Evolutionary conservation across 2,329 filamentous ascomycete species (phyloP).

Genomic region (Fusarium stilboides): DNA sequence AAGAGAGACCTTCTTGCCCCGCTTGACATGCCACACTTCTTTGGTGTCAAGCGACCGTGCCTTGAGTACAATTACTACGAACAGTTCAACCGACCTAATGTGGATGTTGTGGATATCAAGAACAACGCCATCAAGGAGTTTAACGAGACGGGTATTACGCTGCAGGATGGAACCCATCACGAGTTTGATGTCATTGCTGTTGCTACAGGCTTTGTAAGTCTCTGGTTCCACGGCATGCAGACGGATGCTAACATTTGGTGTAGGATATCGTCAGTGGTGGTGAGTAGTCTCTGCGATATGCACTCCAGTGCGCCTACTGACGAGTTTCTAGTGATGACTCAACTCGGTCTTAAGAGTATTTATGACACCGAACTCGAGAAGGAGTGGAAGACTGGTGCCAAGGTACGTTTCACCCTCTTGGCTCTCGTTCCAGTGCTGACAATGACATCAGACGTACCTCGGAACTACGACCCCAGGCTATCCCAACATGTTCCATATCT

Average conservation of each 20-base stretch:
- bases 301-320: slow-evolving; percentile 3
- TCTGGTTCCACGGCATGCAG: fast-evolving
- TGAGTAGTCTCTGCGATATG: slow-evolving; percentile 9
- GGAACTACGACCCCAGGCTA: slow-evolving; percentile 61
- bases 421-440: neutral
- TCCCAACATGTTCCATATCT: slow-evolving; percentile 68
- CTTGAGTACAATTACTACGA: slow-evolving; percentile 63
- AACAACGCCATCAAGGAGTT: slow-evolving; percentile 59
- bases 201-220: slow-evolving; percentile 63
- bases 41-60: slow-evolving; percentile 67
- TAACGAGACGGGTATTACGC: slow-evolving; percentile 58
- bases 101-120: slow-evolving; percentile 61
- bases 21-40: slow-evolving; percentile 65
- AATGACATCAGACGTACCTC: slow-evolving; percentile 56
- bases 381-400: slow-evolving; percentile 60
- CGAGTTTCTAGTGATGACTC: slow-evolving; percentile 57
- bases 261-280: slow-evolving; percentile 57
- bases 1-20: slow-evolving; percentile 68
- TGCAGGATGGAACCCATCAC: slow-evolving; percentile 59
- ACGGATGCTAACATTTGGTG: slow-evolving; percentile 23
- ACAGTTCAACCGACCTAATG: slow-evolving; percentile 61
- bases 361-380: slow-evolving; percentile 56
- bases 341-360: slow-evolving; percentile 61
- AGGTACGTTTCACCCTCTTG: slow-evolving; percentile 2
- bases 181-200: slow-evolving; percentile 63